These are phyloP conservation scores for Yamadazyma triangularis DNA, from an alignment of 1,139 yeast genomes.

Conservation along the genomic window DNA sequence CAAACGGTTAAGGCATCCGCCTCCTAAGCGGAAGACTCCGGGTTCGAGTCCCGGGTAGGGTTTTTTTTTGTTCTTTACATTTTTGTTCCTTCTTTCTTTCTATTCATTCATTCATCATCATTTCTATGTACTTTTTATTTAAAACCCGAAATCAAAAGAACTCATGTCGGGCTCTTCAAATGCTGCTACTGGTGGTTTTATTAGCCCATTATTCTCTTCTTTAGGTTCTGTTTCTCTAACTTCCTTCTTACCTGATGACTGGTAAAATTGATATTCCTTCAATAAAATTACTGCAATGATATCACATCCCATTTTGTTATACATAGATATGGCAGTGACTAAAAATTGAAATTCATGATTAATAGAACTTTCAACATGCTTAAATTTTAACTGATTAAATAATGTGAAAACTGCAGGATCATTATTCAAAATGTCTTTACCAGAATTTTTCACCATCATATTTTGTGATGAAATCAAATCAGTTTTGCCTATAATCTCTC, in stretches of 20 bases:
- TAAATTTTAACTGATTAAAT: conserved; percentile 56
- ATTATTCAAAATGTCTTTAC: conserved; percentile 56
- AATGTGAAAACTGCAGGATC: conserved; percentile 78
- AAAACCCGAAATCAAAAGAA: conserved; percentile 62
- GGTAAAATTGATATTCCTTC: conserved; percentile 62
- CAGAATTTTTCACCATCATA: conserved; percentile 15
- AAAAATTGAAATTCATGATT: conserved; percentile 57
- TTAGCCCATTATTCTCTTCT: conserved; percentile 5
- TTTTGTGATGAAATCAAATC: conserved; percentile 15
- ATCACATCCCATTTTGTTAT: conserved; percentile 90
- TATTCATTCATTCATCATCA: no score
- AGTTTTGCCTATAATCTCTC: conserved; percentile 33
- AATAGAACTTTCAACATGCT: conserved; percentile 22
- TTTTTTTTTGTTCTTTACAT: no score
- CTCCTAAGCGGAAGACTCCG: conserved; percentile 96
- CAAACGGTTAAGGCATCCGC: conserved; percentile 94
- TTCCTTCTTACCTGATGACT: conserved; percentile 5
- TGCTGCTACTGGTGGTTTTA: conserved; percentile 43
- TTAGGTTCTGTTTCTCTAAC: conserved; percentile 7
- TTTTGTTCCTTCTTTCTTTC: no score
- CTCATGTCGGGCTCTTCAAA: conserved; percentile 81
- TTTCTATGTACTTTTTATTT: no score
- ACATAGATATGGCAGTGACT: conserved; percentile 59
- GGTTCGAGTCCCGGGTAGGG: conserved; percentile 96
- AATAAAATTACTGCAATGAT: conserved; percentile 61